Base-by-base conservation (phyloP, 345 rosid species). In the Erucastrum elatum region DNA sequence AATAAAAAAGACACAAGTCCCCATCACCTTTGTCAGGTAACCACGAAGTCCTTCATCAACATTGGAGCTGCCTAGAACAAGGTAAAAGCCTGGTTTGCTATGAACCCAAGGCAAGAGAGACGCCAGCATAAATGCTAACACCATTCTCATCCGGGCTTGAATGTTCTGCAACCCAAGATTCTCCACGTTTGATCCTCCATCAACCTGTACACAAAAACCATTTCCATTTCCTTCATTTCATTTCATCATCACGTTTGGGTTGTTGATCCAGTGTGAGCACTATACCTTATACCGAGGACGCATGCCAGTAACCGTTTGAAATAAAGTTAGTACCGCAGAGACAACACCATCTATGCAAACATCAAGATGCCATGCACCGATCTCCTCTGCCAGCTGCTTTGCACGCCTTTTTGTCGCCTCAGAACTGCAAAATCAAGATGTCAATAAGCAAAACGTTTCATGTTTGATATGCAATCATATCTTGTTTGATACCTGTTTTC, bases 121-220 rank as follows among this genome's bases (percentile, higher is more conserved):
- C 58, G 99, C 97, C 71, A 96, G 78, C 90, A 88, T 91, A 80
- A 88, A 90, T 27, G 99, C 96, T 72, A 93, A 80, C 58, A 93
- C 97, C 99, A 96, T 96, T 85, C 97, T 93, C 71, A 89, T 91
- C 82, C 99, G 87, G 68, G 96, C 97, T 88, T 89, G 99, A 83
- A 96, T 91, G 83, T 93, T 90, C 84, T 91, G 91, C 81, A 96
- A 84, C 25, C 98, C 96, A 68, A 89, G 86, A 80, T 93, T 93
- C 88, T 95, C 99, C 60, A 71, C 75, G n/a, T 86, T 84, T 55
- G 98, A 93, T 84, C 97, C 97, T 64, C 99, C 98, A 84, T 95
- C 96, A 37, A 88, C 87, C 98, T 92, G 56, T 33, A 68, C 75
- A 82, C 8, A 53, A 69, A 84, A 46, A 26, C 64, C 39, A 56